phyloP scores from a whole-genome alignment of 1,284 basidiomycete genomes.

The Moesziomyces sp. region DNA sequence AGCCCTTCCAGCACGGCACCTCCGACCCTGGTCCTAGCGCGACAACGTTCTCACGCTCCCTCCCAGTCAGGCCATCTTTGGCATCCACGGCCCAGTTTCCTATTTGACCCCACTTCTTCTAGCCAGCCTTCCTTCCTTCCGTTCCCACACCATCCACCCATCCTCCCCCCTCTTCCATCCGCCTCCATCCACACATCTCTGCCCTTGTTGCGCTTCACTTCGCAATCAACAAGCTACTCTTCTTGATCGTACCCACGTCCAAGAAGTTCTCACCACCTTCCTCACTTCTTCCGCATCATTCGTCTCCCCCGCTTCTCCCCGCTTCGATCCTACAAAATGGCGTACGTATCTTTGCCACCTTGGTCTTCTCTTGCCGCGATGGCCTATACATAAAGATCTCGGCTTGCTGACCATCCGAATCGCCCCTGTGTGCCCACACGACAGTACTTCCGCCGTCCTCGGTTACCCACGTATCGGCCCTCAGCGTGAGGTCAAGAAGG shows the following conservation, averaged over 20 bases:
- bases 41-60: slow-evolving; percentile 7
- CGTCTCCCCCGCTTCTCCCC: slow-evolving; percentile 15
- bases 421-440: background rate
- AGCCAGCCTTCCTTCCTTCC: slow-evolving; percentile 1
- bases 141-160: slow-evolving; percentile 14
- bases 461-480: slow-evolving; percentile 98
- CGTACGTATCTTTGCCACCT: slow-evolving; percentile 22
- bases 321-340: slow-evolving; percentile 33
- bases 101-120: slow-evolving; percentile 27
- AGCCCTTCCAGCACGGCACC: slow-evolving; percentile 1
- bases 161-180: slow-evolving; percentile 9
- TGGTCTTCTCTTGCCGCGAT: too few species aligned
- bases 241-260: slow-evolving; percentile 26
- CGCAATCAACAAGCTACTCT: slow-evolving; percentile 5
- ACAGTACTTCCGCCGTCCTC: slow-evolving; percentile 71
- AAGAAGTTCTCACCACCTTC: slow-evolving; percentile 10
- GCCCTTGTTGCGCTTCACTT: background rate
- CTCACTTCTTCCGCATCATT: slow-evolving; percentile 17
- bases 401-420: background rate
- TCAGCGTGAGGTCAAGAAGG: slow-evolving; percentile 98
- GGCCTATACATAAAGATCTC: too few species aligned
- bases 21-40: slow-evolving; percentile 22
- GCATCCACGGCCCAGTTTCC: slow-evolving; percentile 5
- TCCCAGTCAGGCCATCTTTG: background rate
- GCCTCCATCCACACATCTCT: background rate